These are phyloP conservation scores for Bjerkandera adusta DNA, from an alignment of 1,284 basidiomycete species.

Conservation along the genomic window DNA sequence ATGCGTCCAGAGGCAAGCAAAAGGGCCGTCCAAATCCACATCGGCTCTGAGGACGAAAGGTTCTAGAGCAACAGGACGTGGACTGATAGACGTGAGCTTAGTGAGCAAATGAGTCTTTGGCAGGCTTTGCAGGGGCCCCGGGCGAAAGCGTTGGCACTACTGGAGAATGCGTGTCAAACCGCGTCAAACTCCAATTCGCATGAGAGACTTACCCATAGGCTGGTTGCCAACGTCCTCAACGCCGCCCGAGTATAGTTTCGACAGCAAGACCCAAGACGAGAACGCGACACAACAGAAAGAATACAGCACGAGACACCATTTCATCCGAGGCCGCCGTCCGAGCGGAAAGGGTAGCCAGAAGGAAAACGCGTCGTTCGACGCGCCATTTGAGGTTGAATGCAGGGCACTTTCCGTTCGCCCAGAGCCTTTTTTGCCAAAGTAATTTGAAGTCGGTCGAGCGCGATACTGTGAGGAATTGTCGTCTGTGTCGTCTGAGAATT, in stretches of 20 bases:
- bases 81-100: constrained; percentile 28
- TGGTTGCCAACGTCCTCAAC: background rate
- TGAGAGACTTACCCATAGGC: too few species aligned
- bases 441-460: too few species aligned
- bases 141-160: constrained; percentile 15
- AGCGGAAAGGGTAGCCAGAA: background rate
- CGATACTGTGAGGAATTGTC: too few species aligned
- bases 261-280: constrained; percentile 29
- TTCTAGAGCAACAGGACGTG: constrained; percentile 22
- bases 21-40: constrained; percentile 26
- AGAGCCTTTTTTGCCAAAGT: too few species aligned
- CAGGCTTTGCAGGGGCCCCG: constrained; percentile 22
- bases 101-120: constrained; percentile 26
- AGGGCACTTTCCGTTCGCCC: too few species aligned
- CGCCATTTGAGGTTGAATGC: too few species aligned
- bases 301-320: constrained; percentile 39
- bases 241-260: constrained; percentile 8
- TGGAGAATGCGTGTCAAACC: too few species aligned
- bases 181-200: too few species aligned
- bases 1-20: constrained; percentile 54
- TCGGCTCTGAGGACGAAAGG: constrained; percentile 23
- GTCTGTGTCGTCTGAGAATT: too few species aligned
- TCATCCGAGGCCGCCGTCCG: constrained; percentile 12
- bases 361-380: background rate
- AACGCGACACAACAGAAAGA: constrained; percentile 39